Evolutionary conservation across 441 rosid genomes (phyloP).

Genomic region (Pelargonium myrrhifolium): DNA sequence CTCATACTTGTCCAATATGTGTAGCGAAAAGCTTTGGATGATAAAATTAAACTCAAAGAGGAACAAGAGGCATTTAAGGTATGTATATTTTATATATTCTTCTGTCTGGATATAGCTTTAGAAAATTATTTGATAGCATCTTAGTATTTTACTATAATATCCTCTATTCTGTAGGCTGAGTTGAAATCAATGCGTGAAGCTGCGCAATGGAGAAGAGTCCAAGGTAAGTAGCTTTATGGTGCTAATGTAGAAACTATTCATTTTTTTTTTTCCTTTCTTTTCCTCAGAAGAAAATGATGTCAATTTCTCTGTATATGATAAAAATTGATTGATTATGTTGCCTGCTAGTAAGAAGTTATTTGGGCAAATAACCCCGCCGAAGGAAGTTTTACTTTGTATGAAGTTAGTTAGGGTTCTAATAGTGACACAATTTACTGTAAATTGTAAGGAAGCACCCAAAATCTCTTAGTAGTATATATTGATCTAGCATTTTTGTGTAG

Average conservation of each 20-base stretch:
- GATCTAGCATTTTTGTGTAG: background rate
- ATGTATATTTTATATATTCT: conserved; percentile 19
- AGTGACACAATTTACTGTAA: background rate
- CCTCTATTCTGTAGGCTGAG: conserved; percentile 45
- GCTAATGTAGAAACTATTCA: background rate
- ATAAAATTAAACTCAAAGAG: conserved; percentile 77
- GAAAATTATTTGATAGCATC: conserved; percentile 12
- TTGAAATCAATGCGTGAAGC: conserved; percentile 84
- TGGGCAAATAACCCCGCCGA: background rate
- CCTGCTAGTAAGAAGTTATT: background rate
- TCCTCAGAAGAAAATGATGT: background rate
- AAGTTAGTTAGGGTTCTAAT: background rate
- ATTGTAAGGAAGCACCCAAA: background rate
- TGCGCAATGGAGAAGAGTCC: conserved; percentile 89
- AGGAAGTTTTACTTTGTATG: background rate
- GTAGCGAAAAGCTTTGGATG: conserved; percentile 82
- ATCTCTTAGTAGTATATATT: background rate
- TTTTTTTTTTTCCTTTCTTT: background rate
- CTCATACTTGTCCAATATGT: conserved; percentile 16
- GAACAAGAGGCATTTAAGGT: conserved; percentile 85
- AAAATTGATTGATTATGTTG: background rate
- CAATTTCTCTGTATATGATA: background rate
- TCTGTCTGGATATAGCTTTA: conserved; percentile 5
- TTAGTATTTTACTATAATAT: background rate
- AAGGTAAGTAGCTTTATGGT: conserved; percentile 38